Base-by-base conservation (phyloP, 495 filamentous ascomycete genomes). In the Darksidea phi region DNA sequence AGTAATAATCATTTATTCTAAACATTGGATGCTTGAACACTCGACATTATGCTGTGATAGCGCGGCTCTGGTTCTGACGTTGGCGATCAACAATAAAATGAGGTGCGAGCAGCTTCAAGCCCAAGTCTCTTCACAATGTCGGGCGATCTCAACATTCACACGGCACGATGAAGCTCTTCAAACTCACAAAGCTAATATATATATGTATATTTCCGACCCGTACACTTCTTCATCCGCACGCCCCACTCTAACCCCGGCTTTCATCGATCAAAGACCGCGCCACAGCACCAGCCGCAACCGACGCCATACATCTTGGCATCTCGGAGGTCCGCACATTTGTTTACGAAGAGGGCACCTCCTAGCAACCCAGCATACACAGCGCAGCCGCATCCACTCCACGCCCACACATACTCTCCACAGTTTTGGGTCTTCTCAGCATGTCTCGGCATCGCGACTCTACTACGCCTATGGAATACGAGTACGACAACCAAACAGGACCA, bases 381-480 rank as follows among this genome's bases (percentile, higher is more conserved):
- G 8, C 46, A 38, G 34, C 41, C 1, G 13, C 41, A 34, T 32
- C 54, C 26, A 11, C 51, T 21, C 41, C 50, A 61, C n/a, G 48
- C 38, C 20, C 24, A 38, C 49, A 48, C 23, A 1, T 25, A 15
- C 45, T 53, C 49, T 43, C 25, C 18, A 25, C 48, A 32, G 5
- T 28, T 32, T 28, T 21, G 24, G 7, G 1, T 21, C 23, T 1
- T n/a, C 4, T 15, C 49, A 46, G 7, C 48, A 61, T 61, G 58
- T 61, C 51, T 13, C 51, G 51, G 17, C 26, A 18, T 20, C 57
- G 65, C 50, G 26, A 32, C 0, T 54, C 54, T 6, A 54, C 56
- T 4, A 54, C 24, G 11, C 68, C 68, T 28, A 71, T 71, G 68
- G 68, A 71, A 43, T 71, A 66, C 50, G 56, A 69, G 52, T 71